Percentiles rank a stretch among this genome's conserved stretches.
Evolutionary conservation across 2,329 filamentous ascomycete species (phyloP).

Genomic region (Phaeosphaeria sp.): DNA sequence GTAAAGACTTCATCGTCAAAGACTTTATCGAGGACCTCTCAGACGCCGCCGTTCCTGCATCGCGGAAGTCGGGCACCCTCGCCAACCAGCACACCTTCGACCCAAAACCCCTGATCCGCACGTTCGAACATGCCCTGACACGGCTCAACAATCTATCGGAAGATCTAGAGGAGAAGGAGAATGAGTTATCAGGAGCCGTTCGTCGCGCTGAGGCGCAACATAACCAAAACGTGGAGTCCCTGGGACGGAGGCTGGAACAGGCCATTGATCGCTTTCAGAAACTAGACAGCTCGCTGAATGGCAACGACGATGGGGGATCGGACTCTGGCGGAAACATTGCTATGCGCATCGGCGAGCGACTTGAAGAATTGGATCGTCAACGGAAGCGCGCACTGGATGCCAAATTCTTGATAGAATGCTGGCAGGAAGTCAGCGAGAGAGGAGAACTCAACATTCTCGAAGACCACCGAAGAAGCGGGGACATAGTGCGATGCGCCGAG

Average conservation of each 20-base stretch:
- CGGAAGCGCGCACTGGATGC: conserved; percentile 88
- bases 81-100: conserved; percentile 69
- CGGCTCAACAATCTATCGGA: conserved; percentile 75
- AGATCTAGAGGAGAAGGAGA: conserved; percentile 87
- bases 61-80: conserved; percentile 74
- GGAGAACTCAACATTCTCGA: conserved; percentile 87
- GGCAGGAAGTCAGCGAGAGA: conserved; percentile 91
- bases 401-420: conserved; percentile 94
- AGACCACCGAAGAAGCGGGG: conserved; percentile 83
- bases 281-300: conserved; percentile 82
- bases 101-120: conserved; percentile 93
- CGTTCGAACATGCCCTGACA: conserved; percentile 80
- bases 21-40: conserved; percentile 96
- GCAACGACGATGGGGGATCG: conserved; percentile 60
- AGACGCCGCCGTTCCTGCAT: conserved; percentile 79
- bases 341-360: conserved; percentile 89
- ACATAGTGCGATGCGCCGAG: conserved; percentile 91
- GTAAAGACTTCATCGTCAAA: conserved; percentile 89
- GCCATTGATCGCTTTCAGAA: conserved; percentile 92
- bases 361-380: conserved; percentile 95
- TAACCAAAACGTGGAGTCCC: conserved; percentile 84
- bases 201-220: conserved; percentile 91
- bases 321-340: conserved; percentile 81
- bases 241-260: conserved; percentile 88
- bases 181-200: conserved; percentile 87